Evolutionary conservation across 129 eudicot species (phyloP), one percentile per base, ranked within the genome.

Genomic region (Deinandra increscens): DNA sequence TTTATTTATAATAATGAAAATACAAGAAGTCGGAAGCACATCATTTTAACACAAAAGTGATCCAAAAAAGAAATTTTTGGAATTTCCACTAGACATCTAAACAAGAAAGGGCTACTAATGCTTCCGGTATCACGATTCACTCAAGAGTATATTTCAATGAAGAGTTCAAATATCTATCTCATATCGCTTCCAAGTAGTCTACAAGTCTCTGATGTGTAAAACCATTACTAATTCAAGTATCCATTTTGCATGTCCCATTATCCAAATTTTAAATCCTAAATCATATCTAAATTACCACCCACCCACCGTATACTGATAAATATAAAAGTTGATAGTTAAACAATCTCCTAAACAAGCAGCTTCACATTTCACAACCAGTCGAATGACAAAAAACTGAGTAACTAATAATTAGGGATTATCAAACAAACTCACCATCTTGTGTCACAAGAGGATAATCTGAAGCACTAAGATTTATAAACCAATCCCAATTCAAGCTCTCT

Each of bases 391-490:
- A 34, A 60, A 33, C 45, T 26, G 3, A 58, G 63, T 37, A 58
- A 36, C 44, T 13, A 64, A 62, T 7, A 22, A 10, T 64, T 9
- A 49, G 3, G 26, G 18, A 49, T 4, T 67, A 26, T 23, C 48
- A 38, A 59, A 89, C 48, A 38, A 59, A 89, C 96, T 94, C 33
- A 90, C 99, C 99, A 85, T 94, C 99, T 84, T 89, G 99, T 43
- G 96, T 87, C 80, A 94, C 74, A 50, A 94, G 97, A 48, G 99
- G 99, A 90, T 94, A 94, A 87, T 94, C 99, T 4, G 99, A 94
- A 76, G 99, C 97, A 75, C 99, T 94, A 53, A 94, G 93, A 72
- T 94, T 94, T 18, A 94, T 94, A 80, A 94, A 94, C 99, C 99
- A 94, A 69, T 77, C 81, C 81, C 81, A 77, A 43, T 77, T 79